phyloP scores from a whole-genome alignment of 2,329 filamentous ascomycete species.

The Ceratocystiopsis minuta region DNA sequence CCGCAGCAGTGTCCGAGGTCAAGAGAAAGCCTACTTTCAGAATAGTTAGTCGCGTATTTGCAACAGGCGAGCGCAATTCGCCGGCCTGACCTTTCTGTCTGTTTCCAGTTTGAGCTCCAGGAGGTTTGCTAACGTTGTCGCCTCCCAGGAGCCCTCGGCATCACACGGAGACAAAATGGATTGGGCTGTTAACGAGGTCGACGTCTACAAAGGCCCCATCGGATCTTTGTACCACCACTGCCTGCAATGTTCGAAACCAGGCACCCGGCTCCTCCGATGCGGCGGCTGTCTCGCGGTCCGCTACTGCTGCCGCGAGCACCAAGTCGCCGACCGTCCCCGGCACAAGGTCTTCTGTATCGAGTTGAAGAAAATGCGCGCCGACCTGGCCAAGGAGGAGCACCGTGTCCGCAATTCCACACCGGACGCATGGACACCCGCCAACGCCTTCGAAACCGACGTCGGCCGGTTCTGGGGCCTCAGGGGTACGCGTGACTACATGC shows the following conservation, averaged over 20 bases:
- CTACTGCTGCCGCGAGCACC: constrained; percentile 13
- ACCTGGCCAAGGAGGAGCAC: constrained; percentile 11
- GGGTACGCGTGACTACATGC: constrained; percentile 20
- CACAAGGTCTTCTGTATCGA: constrained; percentile 12
- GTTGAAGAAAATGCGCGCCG: constrained; percentile 8
- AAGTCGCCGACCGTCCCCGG: constrained; percentile 9
- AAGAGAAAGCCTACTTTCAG: no score
- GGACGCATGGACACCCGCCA: background rate
- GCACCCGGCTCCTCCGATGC: constrained; percentile 8
- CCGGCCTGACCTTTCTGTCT: no score
- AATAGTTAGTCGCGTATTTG: no score
- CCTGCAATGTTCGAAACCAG: background rate
- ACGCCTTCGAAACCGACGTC: constrained; percentile 15
- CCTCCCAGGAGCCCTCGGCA: no score
- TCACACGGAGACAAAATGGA: no score
- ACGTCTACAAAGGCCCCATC: background rate
- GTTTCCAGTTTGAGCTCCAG: no score
- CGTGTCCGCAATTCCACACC: constrained; percentile 7
- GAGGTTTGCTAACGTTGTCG: no score
- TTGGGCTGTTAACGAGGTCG: no score
- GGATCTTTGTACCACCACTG: background rate
- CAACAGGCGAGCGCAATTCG: no score
- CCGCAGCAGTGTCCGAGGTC: no score
- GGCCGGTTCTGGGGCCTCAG: constrained; percentile 18
- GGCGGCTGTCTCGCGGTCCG: constrained; percentile 11